Base-by-base conservation (phyloP, 2,329 filamentous ascomycete genomes). In the Verticillium isaacii region DNA sequence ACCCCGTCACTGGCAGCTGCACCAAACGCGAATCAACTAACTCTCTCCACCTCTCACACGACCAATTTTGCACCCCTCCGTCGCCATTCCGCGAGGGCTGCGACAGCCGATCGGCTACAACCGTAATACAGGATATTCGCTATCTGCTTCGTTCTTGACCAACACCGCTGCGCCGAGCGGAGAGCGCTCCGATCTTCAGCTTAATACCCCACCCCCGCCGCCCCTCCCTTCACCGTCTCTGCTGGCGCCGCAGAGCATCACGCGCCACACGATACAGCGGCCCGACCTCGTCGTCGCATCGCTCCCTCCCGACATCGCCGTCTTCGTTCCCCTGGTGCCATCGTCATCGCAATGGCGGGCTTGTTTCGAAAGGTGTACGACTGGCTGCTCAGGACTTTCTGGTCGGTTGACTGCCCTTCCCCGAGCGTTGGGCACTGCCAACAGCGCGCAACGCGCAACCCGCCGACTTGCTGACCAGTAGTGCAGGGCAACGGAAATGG, bases 361-460 rank as follows among this genome's bases (percentile, higher is more conserved):
- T 81, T 99, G 75, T 96, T 99, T 78, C 91, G 90, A 74, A 90
- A 89, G 80, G 89, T 99, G 77, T 98, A 98, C 83, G 95, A 98
- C 86, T 98, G 94, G 94, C 84, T 98, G 76, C 82, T 99, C 80
- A 89, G 94, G 82, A 91, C 95, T 72, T 98, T 99, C 80, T 99
- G 95, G 94, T 98, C 73, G 82, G 86, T 84, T 58, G 61, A 36
- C 36, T 37, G 19, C 41, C 25, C 54, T 32, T 32, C 15, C 29
- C n/a, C 14, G 25, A 19, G 54, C 54, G 14, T 32, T 45, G 52
- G n/a, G 23, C 54, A 7, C 29, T 5, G 54, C 25, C 25, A 32
- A 32, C 32, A 56, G 6, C 54, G 54, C 54, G 54, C 25, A 32
- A 8, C 12, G n/a, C 50, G n/a, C 9, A 8, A 17, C 11, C 45